Conservation (phyloP, 83 land plant genomes). For the Picea mariana region DNA sequence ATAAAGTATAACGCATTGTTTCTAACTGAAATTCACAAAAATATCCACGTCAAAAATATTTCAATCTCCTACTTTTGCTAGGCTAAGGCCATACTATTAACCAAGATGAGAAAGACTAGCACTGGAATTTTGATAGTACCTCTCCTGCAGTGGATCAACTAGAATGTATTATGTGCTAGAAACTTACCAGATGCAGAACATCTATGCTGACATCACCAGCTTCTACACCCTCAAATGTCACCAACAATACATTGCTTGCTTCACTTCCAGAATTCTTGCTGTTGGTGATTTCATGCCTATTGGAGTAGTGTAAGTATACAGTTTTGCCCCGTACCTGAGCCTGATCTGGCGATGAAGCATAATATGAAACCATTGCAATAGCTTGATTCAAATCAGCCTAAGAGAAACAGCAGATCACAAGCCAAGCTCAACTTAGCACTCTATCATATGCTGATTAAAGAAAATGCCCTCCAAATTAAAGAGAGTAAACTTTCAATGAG, state of each 20-base stretch:
- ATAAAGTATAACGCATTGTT: too few species aligned
- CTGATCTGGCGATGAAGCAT: conserved; percentile 88
- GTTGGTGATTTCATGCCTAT: conserved; percentile 87
- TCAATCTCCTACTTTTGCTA: background rate
- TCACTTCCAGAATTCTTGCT: conserved; percentile 76
- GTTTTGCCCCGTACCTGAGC: conserved; percentile 90
- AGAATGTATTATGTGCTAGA: background rate
- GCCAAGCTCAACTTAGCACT: background rate
- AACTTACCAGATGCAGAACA: conserved; percentile 80
- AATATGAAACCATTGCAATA: conserved; percentile 88
- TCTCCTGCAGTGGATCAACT: background rate
- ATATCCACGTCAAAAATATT: too few species aligned
- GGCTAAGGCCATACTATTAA: background rate
- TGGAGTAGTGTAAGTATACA: conserved; percentile 89
- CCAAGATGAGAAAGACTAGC: background rate
- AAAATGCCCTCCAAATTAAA: background rate
- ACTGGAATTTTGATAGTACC: background rate
- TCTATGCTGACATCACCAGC: conserved; percentile 90
- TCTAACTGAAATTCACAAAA: too few species aligned
- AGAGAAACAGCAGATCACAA: background rate
- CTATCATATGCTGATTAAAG: background rate
- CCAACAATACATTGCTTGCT: conserved; percentile 81
- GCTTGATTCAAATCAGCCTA: conserved; percentile 90
- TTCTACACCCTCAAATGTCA: conserved; percentile 89
- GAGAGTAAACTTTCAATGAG: too few species aligned